A percentile compares a stretch with the other conserved stretches of the same genome.
Evolutionary conservation across 305 asterid species (phyloP).

Genomic region (Fraxinus xanthoxyloides): DNA sequence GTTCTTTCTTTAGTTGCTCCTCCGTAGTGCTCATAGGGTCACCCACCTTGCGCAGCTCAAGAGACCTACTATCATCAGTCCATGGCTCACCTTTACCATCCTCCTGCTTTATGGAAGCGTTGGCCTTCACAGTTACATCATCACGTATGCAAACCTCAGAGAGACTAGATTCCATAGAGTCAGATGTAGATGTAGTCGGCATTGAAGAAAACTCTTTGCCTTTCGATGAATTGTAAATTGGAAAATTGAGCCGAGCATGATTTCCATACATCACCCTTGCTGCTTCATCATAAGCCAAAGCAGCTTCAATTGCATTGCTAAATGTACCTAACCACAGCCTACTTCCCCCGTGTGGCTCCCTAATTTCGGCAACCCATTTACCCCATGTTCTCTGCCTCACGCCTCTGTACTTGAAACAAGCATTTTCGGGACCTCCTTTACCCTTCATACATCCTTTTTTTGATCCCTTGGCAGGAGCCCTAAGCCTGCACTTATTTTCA

Average conservation of each 20-base stretch:
- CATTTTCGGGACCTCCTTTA: slow-evolving; percentile 84
- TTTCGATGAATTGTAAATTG: slow-evolving; percentile 21
- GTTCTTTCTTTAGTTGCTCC: not conserved
- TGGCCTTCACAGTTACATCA: not conserved
- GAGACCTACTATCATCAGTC: not conserved
- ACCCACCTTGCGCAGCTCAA: not conserved
- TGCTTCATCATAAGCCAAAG: slow-evolving; percentile 77
- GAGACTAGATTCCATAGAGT: slow-evolving; percentile 21
- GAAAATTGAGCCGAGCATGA: slow-evolving; percentile 67
- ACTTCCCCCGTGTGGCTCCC: slow-evolving; percentile 73
- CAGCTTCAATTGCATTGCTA: slow-evolving; percentile 60
- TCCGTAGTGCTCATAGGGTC: slow-evolving; percentile 1
- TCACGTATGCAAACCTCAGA: slow-evolving; percentile 19
- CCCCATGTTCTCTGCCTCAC: slow-evolving; percentile 97
- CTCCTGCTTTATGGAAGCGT: slow-evolving; percentile 2
- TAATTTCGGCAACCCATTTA: slow-evolving; percentile 94
- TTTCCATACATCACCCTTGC: slow-evolving; percentile 75
- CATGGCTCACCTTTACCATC: slow-evolving; percentile 9
- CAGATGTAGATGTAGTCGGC: slow-evolving; percentile 26
- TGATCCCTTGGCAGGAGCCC: slow-evolving; percentile 86
- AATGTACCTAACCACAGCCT: slow-evolving; percentile 90
- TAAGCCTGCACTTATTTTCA: slow-evolving; percentile 35
- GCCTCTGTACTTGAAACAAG: slow-evolving; percentile 64
- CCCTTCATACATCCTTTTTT: slow-evolving; percentile 94
- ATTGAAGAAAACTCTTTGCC: slow-evolving; percentile 11